Evolutionary conservation across 1,139 yeast species (phyloP), one percentile per base, ranked within the genome.

Genomic region (Kodamaea arcana): DNA sequence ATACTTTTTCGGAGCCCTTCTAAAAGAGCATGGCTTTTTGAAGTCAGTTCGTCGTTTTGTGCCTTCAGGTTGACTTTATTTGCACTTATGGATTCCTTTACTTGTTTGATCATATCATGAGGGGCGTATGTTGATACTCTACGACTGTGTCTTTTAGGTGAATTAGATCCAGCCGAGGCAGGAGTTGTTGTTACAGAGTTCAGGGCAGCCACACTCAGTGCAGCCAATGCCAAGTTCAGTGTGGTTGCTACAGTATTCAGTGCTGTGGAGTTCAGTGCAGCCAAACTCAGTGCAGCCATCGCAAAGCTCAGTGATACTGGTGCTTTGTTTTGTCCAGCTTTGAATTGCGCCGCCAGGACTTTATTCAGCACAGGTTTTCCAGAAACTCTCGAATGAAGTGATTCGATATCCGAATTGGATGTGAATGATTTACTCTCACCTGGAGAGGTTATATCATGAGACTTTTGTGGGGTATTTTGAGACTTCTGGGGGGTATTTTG

Each of bases 1-100:
- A 55, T 44, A 32, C 51, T 46, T 14, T 47, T 47, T 17, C 58
- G 43, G 29, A 55, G 41, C 12, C 50, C 54, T 3, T 46, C 45
- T 14, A 54, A 29, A 16, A 52, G 43, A 7, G 42, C 41, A 24
- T 45, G 50, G 32, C 45, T 45, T 34, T 45, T 48, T 26, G 30
- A 35, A 14, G 31, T 31, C 31, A 36, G 44, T 31, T 43, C 41
- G 6, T 34, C 36, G 15, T 37, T 24, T 11, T 32, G 35, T 10
- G 45, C 40, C 32, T 45, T 48, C 29, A 33, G 31, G 27, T 38
- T 34, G 10, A 29, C 30, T 4, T 34, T 36, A 4, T 31, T 30
- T 15, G 48, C 27, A 12, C 41, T 45, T 15, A 48, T 48, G 15
- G 47, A 41, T 23, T 39, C 31, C 15, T 42, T 37, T 15, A 48